These are phyloP conservation scores for Hydnomerulius pinastri DNA, from an alignment of 768 basidiomycete genomes.

Conservation along the genomic window DNA sequence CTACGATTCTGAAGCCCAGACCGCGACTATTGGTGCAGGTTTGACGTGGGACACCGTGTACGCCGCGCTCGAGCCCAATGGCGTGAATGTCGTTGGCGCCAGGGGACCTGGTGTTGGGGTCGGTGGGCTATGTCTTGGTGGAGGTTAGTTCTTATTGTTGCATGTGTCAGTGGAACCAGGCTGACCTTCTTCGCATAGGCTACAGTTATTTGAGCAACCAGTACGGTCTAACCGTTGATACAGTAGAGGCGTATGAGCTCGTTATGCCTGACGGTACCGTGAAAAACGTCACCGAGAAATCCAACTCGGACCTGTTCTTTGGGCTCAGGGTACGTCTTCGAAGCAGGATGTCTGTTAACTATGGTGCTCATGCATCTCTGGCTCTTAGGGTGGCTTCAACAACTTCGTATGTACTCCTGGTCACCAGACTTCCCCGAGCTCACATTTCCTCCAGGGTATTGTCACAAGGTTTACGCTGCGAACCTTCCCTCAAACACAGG, in stretches of 20 bases:
- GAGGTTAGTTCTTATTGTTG: slow-evolving; percentile 40
- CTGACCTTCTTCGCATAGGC: slow-evolving; percentile 30
- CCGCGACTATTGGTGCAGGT: slow-evolving; percentile 38
- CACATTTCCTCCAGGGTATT: slow-evolving; percentile 44
- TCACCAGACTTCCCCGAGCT: not conserved
- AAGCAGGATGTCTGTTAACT: not conserved
- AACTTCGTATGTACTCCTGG: slow-evolving; percentile 42
- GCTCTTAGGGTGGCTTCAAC: slow-evolving; percentile 55
- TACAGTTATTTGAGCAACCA: slow-evolving; percentile 65
- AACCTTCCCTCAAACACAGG: slow-evolving; percentile 52
- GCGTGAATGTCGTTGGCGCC: slow-evolving; percentile 58
- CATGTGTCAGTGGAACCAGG: slow-evolving; percentile 16
- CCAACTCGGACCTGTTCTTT: slow-evolving; percentile 40
- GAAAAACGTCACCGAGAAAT: slow-evolving; percentile 29
- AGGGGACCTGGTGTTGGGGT: slow-evolving; percentile 57
- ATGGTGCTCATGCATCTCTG: not conserved
- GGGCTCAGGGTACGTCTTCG: slow-evolving; percentile 36
- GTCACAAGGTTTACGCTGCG: slow-evolving; percentile 57
- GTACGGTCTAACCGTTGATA: slow-evolving; percentile 55
- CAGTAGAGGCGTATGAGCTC: slow-evolving; percentile 52
- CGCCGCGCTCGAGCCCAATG: slow-evolving; percentile 40
- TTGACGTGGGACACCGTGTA: slow-evolving; percentile 68
- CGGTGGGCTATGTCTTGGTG: slow-evolving; percentile 54
- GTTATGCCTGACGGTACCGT: slow-evolving; percentile 54
- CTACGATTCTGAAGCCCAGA: slow-evolving; percentile 40